Evolutionary conservation across 495 filamentous ascomycete genomes (phyloP).

Genomic region (Podospora pseudoanserina): DNA sequence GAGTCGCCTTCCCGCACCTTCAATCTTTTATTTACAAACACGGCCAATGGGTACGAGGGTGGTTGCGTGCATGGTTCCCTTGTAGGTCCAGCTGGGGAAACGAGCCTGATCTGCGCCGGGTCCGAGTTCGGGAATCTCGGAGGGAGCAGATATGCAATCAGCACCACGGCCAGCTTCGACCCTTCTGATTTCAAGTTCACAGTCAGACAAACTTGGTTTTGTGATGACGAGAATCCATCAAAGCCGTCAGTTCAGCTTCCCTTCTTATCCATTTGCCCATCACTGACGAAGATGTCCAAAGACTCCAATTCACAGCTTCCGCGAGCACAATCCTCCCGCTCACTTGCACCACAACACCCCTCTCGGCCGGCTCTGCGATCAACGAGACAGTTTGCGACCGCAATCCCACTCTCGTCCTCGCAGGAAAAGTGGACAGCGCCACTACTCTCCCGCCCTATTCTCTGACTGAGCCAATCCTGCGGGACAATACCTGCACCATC

Average conservation of each 20-base stretch:
- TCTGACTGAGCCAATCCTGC: conserved; percentile 23
- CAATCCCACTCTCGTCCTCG: neutral
- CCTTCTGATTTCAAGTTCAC: conserved; percentile 14
- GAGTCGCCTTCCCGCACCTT: conserved; percentile 13
- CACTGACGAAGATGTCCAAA: neutral
- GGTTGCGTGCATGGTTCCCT: conserved; percentile 23
- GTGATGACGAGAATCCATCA: conserved; percentile 27
- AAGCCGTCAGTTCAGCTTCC: conserved; percentile 25
- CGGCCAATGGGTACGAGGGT: conserved; percentile 27
- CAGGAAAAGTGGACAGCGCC: conserved; percentile 15
- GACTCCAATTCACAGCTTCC: conserved; percentile 20
- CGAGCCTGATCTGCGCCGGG: conserved; percentile 18
- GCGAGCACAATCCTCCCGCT: conserved; percentile 14
- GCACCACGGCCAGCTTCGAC: conserved; percentile 23
- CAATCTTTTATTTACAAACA: conserved; percentile 24
- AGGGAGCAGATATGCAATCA: conserved; percentile 18
- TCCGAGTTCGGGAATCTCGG: conserved; percentile 19
- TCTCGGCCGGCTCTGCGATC: neutral
- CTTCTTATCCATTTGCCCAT: neutral
- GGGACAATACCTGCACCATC: conserved; percentile 30
- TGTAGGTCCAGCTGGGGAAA: neutral
- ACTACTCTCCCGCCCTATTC: conserved; percentile 25
- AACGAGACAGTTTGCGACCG: conserved; percentile 5
- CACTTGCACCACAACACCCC: neutral
- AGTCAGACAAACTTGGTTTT: conserved; percentile 34